Conservation (phyloP, 176 grass and related monocot species). For the Hordeum marinum region DNA sequence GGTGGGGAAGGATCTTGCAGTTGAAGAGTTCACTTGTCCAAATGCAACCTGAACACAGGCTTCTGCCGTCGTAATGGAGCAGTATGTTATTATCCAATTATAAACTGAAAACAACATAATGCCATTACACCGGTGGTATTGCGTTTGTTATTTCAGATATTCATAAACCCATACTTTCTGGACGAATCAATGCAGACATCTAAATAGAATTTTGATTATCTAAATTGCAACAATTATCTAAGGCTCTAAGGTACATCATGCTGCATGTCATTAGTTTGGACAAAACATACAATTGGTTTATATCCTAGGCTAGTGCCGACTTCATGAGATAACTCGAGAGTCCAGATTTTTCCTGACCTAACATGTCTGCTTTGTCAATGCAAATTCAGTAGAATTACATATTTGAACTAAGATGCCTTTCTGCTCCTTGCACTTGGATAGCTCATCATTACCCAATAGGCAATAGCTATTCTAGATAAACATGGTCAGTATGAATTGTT, state of each 20-base stretch:
- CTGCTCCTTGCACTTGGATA: background rate
- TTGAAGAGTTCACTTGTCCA: constrained; percentile 34
- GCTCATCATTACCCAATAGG: background rate
- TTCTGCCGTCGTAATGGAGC: constrained; percentile 9
- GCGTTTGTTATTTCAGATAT: background rate
- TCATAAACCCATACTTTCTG: background rate
- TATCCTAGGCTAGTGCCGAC: background rate
- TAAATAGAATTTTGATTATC: background rate
- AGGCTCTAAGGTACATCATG: background rate
- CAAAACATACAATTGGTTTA: background rate
- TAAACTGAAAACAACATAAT: background rate
- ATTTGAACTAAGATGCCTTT: background rate
- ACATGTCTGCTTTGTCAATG: background rate
- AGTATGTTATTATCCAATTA: background rate
- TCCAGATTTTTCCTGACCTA: background rate
- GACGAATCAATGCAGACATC: background rate
- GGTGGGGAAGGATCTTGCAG: constrained; percentile 26
- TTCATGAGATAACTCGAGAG: background rate
- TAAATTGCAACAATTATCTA: background rate
- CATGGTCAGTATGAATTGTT: background rate
- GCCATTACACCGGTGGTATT: background rate
- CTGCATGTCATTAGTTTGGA: background rate
- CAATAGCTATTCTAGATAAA: background rate
- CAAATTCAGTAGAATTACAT: background rate
- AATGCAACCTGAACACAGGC: constrained; percentile 36